Evolutionary conservation across 1,139 yeast species (phyloP), one percentile per base, ranked within the genome.

Genomic region (Candida sanyaensis): DNA sequence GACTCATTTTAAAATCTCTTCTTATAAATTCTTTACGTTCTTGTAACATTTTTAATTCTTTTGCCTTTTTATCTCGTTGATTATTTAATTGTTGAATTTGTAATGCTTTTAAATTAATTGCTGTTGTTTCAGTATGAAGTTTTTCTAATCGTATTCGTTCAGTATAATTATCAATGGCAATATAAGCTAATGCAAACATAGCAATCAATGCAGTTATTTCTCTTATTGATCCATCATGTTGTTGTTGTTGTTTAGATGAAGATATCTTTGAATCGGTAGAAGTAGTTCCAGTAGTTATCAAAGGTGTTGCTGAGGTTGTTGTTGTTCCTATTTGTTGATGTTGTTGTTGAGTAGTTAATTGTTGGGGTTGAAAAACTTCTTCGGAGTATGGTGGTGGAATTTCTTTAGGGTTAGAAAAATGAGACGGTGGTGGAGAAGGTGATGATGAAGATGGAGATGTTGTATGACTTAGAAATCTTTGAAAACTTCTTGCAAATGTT

Each of bases 1-100:
- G 65, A 7, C 80, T 75, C 85, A 84, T 78, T 60, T 79, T 81
- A 71, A 77, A 78, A 56, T 75, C 75, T 47, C 86, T 72, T 55
- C 77, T 80, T 42, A 76, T 79, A 40, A 62, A 65, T 42, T 69
- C 77, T 57, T 69, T 73, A 47, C 79, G 68, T 61, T 77, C 86
- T 58, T 72, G 75, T 51, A 76, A 58, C 42, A 67, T 68, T 58
- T 70, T 81, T 30, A 73, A 55, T 49, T 81, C 84, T 47, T 74
- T 67, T 54, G 74, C 72, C 62, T 79, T 75, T 43, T 76, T 62
- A 9, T 73, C 76, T 30, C 72, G 73, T 42, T 71, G 63, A 50
- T 73, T 74, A 50, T 67, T 77, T 56, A 64, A 73, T 60, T 63
- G 79, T 57, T 75, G 79, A 17, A 70, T 60, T 52, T 62, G 83